Evolutionary conservation across 2,329 filamentous ascomycete genomes (phyloP), one percentile per base, ranked within the genome.

Genomic region (Diaporthe sp.): DNA sequence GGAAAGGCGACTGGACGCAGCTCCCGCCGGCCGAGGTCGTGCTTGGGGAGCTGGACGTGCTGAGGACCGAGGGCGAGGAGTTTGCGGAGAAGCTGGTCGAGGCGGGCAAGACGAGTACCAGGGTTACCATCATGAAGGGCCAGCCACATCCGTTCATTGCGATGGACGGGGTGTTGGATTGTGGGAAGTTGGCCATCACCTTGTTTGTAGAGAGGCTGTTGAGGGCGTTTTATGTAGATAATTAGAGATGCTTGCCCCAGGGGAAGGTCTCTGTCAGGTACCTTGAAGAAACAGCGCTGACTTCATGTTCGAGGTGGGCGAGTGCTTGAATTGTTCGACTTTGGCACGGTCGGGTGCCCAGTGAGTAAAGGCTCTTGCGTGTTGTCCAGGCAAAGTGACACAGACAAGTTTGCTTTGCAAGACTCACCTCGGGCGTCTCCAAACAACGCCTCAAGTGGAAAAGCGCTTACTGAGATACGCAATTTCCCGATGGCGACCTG

Each of bases 81-180:
- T 90, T 90, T 80, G 89, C 85, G 4, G 80, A 84, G 77, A 89
- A 87, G 79, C 79, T 92, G 74, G 77, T 78, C 20, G 81, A 82
- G 2, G 86, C 86, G 1, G 89, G 89, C 0, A 87, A 89, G 1
- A 65, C 79, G n/a, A 68, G 71, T 12, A 86, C 86, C 4, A 84
- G 89, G 61, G 79, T 90, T 47, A 85, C 88, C 75, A 81, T 89
- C 28, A 88, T 90, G 86, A 84, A 86, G 78, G 88, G 89, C 0
- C 88, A 90, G 85, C 89, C 89, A 6, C 90, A 91, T 83, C 88
- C 89, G 0, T 91, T 91, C 80, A 83, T 91, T 71, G 89, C 88
- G 2, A 90, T 91, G 89, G 89, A 91, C 79, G 88, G 84, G 2
- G 89, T 85, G 2, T 80, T 91, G 65, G 85, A 88, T 74, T 88